Evolutionary conservation across 192 early-diverging fungal genomes (phyloP), one percentile per base, ranked within the genome.

Genomic region (Mortierella alpina): DNA sequence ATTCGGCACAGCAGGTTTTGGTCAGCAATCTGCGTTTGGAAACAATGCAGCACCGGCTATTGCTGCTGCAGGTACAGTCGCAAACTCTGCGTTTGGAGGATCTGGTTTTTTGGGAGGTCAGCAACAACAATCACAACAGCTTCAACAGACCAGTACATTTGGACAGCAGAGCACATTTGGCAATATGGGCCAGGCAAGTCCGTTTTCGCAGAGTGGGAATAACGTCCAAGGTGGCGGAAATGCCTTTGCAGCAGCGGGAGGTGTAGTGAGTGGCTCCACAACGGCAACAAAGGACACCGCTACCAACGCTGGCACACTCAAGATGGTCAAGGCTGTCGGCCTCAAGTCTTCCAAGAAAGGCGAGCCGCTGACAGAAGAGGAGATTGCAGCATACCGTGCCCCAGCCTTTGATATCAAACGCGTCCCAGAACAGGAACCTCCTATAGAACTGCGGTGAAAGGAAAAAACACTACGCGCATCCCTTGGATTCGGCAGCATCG

Each of bases 341-440:
- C 47, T 80, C 59, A 80, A 67, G 48, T 63, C 52, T 3, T 68
- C 65, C 3, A 41, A 17, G 9, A 72, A 72, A 18, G 77, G 77
- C 4, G 70, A 72, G 9, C 70, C 77, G 1, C 60, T 72, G 11
- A 80, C 63, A 5, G 70, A 56, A 8, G 70, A 80, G 2, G 77
- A 80, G n/a, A 58, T 80, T 31, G 66, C 60, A 17, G 84, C 84
- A 15, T 87, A 75, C 40, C 42, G 61, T 5, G 84, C 84, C 9
- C 72, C 68, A 20, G 31, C 45, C 0, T 87, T 87, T 50, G 72
- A 72, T 44, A 59, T 84, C 20, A 64, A 71, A 53, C 41, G 70
- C 14, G 71, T 87, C 23, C 86, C 86, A 12, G 86, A 87, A 44
- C 57, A 75, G 10, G 84, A 85, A 20, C 86, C 86, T 18, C 86